A percentile compares a stretch with the other conserved stretches of the same genome.
phyloP scores from a whole-genome alignment of 345 rosid genomes.

The Salix dunnii region DNA sequence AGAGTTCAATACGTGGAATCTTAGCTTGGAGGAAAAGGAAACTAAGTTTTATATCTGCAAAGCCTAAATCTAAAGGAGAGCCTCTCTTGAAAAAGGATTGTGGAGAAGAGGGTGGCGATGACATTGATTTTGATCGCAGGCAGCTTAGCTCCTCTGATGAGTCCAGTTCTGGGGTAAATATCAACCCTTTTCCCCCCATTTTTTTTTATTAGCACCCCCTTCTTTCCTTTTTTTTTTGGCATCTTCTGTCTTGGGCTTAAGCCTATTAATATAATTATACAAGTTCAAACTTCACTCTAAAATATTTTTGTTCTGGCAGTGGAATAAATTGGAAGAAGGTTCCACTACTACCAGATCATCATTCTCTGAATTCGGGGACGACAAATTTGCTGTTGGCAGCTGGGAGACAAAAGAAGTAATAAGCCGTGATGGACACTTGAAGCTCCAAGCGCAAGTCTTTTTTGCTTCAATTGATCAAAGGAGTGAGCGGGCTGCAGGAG shows the following conservation, averaged over 20 bases:
- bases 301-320: conserved; percentile 26
- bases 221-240: neutral
- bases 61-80: conserved; percentile 47
- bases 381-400: conserved; percentile 51
- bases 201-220: too few species aligned
- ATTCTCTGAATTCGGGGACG: conserved; percentile 57
- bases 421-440: conserved; percentile 58
- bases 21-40: conserved; percentile 59
- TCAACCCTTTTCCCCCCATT: neutral
- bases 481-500: conserved; percentile 68
- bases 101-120: conserved; percentile 64
- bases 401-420: conserved; percentile 60
- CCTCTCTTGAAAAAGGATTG: conserved; percentile 47
- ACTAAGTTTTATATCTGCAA: conserved; percentile 39
- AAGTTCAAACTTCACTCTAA: conserved; percentile 1
- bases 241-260: neutral
- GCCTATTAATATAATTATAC: neutral
- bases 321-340: conserved; percentile 40
- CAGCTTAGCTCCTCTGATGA: conserved; percentile 63
- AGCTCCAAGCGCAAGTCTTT: conserved; percentile 53
- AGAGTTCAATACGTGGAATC: conserved; percentile 36
- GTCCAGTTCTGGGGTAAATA: conserved; percentile 39
- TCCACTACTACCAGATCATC: conserved; percentile 40
- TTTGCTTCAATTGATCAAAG: conserved; percentile 71
- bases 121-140: conserved; percentile 56